phyloP scores from a whole-genome alignment of 2,329 filamentous ascomycete species.

The Phialemoniopsis sp. region DNA sequence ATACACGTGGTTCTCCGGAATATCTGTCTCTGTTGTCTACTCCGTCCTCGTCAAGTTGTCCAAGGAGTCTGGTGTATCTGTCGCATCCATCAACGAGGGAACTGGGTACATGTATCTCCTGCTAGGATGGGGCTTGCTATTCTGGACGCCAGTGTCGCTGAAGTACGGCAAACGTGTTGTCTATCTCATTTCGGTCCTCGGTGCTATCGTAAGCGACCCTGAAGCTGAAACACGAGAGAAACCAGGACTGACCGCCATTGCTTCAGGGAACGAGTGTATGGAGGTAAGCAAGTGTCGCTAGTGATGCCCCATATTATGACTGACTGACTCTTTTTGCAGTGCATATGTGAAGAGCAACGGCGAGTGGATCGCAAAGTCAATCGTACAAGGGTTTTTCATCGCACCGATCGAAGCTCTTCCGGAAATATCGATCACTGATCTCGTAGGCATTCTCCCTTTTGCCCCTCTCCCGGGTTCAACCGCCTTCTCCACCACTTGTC shows the following conservation, averaged over 20 bases:
- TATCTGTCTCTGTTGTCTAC: slow-evolving; percentile 24
- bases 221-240: too few relatives aligned
- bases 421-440: slow-evolving; percentile 30
- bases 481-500: too few relatives aligned
- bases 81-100: slow-evolving; percentile 20
- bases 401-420: slow-evolving; percentile 18
- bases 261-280: too few relatives aligned
- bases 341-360: slow-evolving; percentile 7
- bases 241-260: too few relatives aligned
- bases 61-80: slow-evolving; percentile 14
- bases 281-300: too few relatives aligned
- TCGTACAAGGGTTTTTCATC: slow-evolving; percentile 17
- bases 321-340: too few relatives aligned
- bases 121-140: slow-evolving; percentile 24
- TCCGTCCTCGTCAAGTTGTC: slow-evolving; percentile 21
- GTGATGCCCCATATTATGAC: neutral
- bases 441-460: slow-evolving; percentile 16
- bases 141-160: slow-evolving; percentile 24
- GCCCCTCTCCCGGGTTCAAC: too few relatives aligned
- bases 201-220: slow-evolving; percentile 16
- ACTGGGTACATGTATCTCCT: slow-evolving; percentile 27
- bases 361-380: slow-evolving; percentile 17
- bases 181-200: slow-evolving; percentile 21
- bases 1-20: slow-evolving; percentile 22
- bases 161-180: slow-evolving; percentile 23